Base-by-base conservation (phyloP, 2,329 filamentous ascomycete species). In the Diaporthe longicolla region DNA sequence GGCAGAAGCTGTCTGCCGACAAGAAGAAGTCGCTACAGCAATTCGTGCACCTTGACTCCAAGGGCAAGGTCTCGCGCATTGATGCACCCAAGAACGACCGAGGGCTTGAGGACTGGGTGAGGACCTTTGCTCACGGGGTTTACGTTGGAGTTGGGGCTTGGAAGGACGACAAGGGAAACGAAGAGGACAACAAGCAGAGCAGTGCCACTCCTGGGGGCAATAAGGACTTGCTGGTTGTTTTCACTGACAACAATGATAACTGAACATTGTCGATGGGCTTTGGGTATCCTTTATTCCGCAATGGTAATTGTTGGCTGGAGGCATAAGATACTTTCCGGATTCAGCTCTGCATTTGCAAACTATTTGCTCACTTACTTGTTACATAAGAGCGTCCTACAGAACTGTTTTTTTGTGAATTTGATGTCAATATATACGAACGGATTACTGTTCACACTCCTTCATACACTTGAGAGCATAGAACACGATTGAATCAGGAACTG, bases 181-280 rank as follows among this genome's bases (percentile, higher is more conserved):
- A 24, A 29, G 11, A 48, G 19, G 59, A 73, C 55, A 69, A 73
- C 9, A 24, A 68, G 71, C 71, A 73, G 40, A 73, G 71, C 58
- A 69, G 26, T 15, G 71, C 58, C 5, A 73, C 59, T 9, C 35
- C 71, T 32, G 61, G 71, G 13, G 71, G 61, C 1, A 69, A 69
- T 29, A 66, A 59, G 29, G 71, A 69, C 37, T 32, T 73, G 50
- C 40, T 73, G 48, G 29, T 69, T 29, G 61, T 68, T 4, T 73
- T 68, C 45, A 73, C 50, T 69, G 71, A 73, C n/a, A 69, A 69
- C 43, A 57, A 73, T 15, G 52, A 69, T 13, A 35, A 65, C 40
- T 73, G 9, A 29, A 40, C 15, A 2, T 91, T 0, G 91, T 91
- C 85, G 7, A 32, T 32, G 7, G 24, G 10, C 3, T 6, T n/a